Percentiles rank a stretch among this genome's conserved stretches.
Evolutionary conservation across 2,329 filamentous ascomycete species (phyloP).

Genomic region (Myriosclerotinia curreyana): DNA sequence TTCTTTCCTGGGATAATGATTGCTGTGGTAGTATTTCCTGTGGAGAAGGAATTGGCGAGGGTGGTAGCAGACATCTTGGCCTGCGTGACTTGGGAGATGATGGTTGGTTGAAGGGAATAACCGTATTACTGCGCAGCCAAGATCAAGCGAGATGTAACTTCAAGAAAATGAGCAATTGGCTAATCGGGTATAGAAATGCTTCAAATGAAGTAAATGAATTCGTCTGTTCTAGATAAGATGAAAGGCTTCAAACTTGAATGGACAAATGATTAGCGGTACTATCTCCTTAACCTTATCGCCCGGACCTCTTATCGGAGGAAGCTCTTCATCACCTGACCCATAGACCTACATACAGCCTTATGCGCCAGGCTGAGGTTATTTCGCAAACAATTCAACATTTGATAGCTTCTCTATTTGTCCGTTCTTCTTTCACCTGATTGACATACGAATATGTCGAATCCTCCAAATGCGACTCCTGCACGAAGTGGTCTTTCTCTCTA

Average conservation of each 20-base stretch:
- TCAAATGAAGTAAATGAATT: background rate
- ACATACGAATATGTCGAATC: slow-evolving; percentile 34
- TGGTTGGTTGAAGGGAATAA: slow-evolving; percentile 6
- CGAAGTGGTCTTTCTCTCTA: slow-evolving; percentile 68
- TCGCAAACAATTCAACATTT: slow-evolving; percentile 8
- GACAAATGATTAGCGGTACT: background rate
- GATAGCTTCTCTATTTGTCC: slow-evolving; percentile 4
- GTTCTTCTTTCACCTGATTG: slow-evolving; percentile 1
- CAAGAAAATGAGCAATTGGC: background rate
- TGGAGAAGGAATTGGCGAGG: slow-evolving; percentile 55
- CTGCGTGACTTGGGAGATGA: slow-evolving; percentile 3
- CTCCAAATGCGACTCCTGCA: slow-evolving; percentile 30
- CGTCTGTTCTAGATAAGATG: background rate
- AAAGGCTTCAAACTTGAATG: background rate
- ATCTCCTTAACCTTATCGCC: slow-evolving; percentile 6
- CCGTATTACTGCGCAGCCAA: background rate
- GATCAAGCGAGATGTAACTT: slow-evolving; percentile 14
- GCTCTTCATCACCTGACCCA: background rate
- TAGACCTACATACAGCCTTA: slow-evolving; percentile 14
- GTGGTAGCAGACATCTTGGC: slow-evolving; percentile 43
- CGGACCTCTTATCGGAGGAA: slow-evolving; percentile 1
- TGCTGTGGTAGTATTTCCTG: slow-evolving; percentile 53
- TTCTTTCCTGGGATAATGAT: slow-evolving; percentile 71
- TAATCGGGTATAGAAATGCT: background rate
- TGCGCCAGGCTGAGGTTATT: slow-evolving; percentile 24